phyloP scores from a whole-genome alignment of 805 yeast genomes.

The Candida quercuum region DNA sequence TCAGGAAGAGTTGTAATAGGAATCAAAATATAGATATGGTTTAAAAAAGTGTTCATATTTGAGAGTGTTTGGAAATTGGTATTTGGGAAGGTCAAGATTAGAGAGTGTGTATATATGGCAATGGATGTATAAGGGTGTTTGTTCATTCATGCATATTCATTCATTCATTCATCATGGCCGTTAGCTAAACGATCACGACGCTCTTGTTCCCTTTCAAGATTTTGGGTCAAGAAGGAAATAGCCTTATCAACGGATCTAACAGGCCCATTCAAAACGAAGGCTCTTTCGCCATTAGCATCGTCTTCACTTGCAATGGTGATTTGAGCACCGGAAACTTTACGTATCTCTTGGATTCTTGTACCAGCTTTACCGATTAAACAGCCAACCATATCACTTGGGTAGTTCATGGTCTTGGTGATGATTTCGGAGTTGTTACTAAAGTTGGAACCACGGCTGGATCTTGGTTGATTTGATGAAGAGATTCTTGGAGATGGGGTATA shows the following conservation, averaged over 20 bases:
- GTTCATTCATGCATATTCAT: too few species aligned
- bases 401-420: constrained; percentile 40
- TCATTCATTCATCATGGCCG: constrained; percentile 5
- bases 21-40: too few species aligned
- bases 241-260: constrained; percentile 48
- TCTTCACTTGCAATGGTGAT: constrained; percentile 72
- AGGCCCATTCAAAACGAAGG: constrained; percentile 64
- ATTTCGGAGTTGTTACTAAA: constrained; percentile 6
- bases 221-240: constrained; percentile 49
- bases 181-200: constrained; percentile 33
- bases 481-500: constrained; percentile 44
- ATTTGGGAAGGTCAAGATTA: too few species aligned
- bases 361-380: constrained; percentile 87
- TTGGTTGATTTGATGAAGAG: constrained; percentile 11
- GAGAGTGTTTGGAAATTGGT: too few species aligned
- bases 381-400: constrained; percentile 82
- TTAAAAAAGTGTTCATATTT: too few species aligned
- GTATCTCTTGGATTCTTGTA: constrained; percentile 77
- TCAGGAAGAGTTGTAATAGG: too few species aligned
- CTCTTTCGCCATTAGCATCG: constrained; percentile 56
- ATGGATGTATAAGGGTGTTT: too few species aligned
- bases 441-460: background rate
- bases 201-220: constrained; percentile 52
- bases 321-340: constrained; percentile 72
- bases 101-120: too few species aligned